Evolutionary conservation across 257 asterid species (phyloP), one percentile per base, ranked within the genome.

Genomic region (Nicotiana tabacum): DNA sequence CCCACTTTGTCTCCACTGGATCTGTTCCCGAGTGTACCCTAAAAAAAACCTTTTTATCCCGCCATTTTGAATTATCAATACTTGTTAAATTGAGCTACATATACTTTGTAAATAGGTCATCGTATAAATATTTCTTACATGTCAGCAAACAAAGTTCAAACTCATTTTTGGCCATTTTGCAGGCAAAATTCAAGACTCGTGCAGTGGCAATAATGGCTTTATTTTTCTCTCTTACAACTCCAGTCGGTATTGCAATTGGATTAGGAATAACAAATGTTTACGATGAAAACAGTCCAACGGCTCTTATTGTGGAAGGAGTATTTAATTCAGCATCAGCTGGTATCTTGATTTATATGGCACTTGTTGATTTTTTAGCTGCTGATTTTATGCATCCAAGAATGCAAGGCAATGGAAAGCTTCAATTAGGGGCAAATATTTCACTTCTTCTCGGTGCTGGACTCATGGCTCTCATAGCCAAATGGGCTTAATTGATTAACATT

Each of bases 361-460:
- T 69, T 0, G 84, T 82, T 11, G 81, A 82, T 1, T 46, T 82
- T n/a, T 61, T 82, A 1, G 84, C 84, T 9, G 80, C 69, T 0
- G 84, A 82, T 58, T 82, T 82, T 64, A 69, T 68, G 81, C 37
- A 67, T 51, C 84, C 84, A 33, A 69, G 60, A 61, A 82, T 82
- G 84, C 84, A 82, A 33, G 55, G 37, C 29, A 82, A 82, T 82
- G 48, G 35, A 17, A 69, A 43, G 15, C 68, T 82, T n/a, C 84
- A 82, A 82, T 37, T 82, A 30, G 84, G 81, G 5, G 81, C 72
- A 13, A 82, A 82, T 82, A 0, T 68, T 69, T 55, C 84, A 56
- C 84, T 82, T 69, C 72, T 82, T 53, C 60, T 82, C 10, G 84
- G 84, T 0, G 68, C 80, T 69, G 84, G 74, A 53, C 65, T 70